These are phyloP conservation scores for Septoria petroselini DNA, from an alignment of 2,329 filamentous ascomycete species.

Conservation along the genomic window DNA sequence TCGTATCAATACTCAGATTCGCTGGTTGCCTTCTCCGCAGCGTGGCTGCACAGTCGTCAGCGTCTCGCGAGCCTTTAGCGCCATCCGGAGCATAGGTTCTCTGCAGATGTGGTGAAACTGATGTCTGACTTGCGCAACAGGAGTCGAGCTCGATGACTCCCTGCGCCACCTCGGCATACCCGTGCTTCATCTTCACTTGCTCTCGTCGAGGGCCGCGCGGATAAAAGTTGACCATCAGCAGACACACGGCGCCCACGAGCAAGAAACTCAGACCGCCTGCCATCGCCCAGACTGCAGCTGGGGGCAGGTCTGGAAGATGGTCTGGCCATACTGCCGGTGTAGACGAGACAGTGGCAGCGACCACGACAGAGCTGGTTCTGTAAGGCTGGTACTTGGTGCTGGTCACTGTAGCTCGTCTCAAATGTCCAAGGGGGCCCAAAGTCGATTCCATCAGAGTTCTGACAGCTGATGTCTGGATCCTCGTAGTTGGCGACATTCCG, in stretches of 20 bases:
- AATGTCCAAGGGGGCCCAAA: too few species aligned
- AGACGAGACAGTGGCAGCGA: not conserved
- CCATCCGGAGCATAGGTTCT: not conserved
- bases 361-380: not conserved
- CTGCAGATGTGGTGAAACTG: not conserved
- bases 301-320: conserved; percentile 12
- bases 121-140: not conserved
- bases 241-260: conserved; percentile 17
- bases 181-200: not conserved
- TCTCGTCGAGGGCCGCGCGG: not conserved
- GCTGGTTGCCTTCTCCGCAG: conserved; percentile 6
- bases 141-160: conserved; percentile 1
- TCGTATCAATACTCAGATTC: conserved; percentile 23
- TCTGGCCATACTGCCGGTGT: conserved; percentile 1
- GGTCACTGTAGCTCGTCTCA: not conserved
- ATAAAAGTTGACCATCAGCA: conserved; percentile 30
- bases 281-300: not conserved
- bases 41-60: not conserved
- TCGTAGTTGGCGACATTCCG: too few species aligned
- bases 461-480: not conserved
- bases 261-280: conserved; percentile 21
- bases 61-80: not conserved
- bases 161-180: conserved; percentile 2
- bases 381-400: not conserved
- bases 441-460: too few species aligned